Evolutionary conservation across 768 basidiomycete species (phyloP).

Genomic region (Antrodiella citrinella): DNA sequence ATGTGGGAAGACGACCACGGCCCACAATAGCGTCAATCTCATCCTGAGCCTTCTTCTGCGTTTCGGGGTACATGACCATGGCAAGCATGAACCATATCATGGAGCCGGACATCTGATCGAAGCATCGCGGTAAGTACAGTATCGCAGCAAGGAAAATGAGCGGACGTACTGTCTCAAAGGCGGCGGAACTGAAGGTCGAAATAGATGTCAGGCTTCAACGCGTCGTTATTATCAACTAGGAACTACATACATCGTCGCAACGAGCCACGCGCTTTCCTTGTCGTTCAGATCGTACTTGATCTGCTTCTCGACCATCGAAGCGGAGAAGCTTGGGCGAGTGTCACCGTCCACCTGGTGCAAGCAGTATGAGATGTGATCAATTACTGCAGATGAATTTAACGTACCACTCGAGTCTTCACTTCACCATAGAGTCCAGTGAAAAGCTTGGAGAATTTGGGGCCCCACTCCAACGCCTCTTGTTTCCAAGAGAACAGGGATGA

Average conservation of each 20-base stretch:
- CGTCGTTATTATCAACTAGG: not conserved
- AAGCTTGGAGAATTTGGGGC: not conserved
- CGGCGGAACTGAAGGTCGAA: not conserved
- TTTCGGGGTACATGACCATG: constrained; percentile 50
- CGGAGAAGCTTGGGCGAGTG: not conserved
- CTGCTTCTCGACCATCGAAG: constrained; percentile 43
- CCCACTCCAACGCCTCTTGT: not conserved
- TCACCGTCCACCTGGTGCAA: not conserved
- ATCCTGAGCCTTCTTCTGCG: constrained; percentile 45
- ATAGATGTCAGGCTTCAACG: not conserved
- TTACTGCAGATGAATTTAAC: not conserved
- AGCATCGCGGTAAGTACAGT: not conserved
- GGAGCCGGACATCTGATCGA: not conserved
- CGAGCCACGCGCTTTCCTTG: constrained; percentile 21
- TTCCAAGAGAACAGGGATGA: constrained; percentile 1
- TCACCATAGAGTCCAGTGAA: not conserved
- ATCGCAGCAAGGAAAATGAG: not conserved
- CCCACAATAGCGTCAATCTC: constrained; percentile 57
- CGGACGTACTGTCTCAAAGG: not conserved
- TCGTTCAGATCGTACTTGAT: constrained; percentile 39
- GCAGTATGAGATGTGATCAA: not conserved
- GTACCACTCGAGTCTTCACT: not conserved
- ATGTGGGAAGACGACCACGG: constrained; percentile 43
- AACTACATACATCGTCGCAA: not conserved
- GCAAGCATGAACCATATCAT: constrained; percentile 44